Evolutionary conservation across 2,329 filamentous ascomycete genomes (phyloP).

Genomic region (Tolypocladium paradoxum): DNA sequence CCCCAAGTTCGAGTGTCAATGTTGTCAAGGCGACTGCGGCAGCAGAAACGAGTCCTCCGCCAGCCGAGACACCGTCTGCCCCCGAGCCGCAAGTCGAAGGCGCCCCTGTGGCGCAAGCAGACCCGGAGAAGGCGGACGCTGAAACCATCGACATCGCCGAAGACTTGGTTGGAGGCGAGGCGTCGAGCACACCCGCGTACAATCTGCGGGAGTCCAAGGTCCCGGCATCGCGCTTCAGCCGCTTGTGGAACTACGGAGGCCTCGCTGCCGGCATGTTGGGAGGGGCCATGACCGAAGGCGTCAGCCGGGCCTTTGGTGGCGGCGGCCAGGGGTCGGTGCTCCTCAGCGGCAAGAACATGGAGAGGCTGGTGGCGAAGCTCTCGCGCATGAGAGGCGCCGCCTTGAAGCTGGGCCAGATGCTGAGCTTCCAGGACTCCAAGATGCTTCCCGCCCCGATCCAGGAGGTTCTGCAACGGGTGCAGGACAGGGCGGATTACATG

Average conservation of each 20-base stretch:
- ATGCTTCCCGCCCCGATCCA: constrained; percentile 84
- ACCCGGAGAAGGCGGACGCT: constrained; percentile 1
- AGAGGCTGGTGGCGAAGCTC: constrained; percentile 81
- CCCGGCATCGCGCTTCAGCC: constrained; percentile 73
- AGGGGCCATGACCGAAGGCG: constrained; percentile 74
- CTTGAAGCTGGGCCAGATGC: constrained; percentile 95
- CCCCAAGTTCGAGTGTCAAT: not conserved
- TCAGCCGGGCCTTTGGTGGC: constrained; percentile 69
- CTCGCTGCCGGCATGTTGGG: constrained; percentile 92
- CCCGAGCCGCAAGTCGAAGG: not conserved
- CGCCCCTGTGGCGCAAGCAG: not conserved
- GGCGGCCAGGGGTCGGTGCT: constrained; percentile 63
- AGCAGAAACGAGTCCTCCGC: not conserved
- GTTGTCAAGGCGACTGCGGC: not conserved
- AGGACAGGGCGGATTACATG: constrained; percentile 98
- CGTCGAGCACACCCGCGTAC: constrained; percentile 33
- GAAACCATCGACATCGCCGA: constrained; percentile 12
- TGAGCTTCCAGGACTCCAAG: constrained; percentile 95
- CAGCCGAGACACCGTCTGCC: not conserved
- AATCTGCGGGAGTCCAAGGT: constrained; percentile 81
- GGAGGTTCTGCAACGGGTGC: constrained; percentile 83
- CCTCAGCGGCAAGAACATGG: constrained; percentile 83
- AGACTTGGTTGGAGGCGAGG: constrained; percentile 10
- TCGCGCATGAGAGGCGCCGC: constrained; percentile 95
- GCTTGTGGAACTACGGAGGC: constrained; percentile 90